These are phyloP conservation scores for Scolecobasidium constrictum DNA, from an alignment of 2,329 filamentous ascomycete species.

Conservation along the genomic window DNA sequence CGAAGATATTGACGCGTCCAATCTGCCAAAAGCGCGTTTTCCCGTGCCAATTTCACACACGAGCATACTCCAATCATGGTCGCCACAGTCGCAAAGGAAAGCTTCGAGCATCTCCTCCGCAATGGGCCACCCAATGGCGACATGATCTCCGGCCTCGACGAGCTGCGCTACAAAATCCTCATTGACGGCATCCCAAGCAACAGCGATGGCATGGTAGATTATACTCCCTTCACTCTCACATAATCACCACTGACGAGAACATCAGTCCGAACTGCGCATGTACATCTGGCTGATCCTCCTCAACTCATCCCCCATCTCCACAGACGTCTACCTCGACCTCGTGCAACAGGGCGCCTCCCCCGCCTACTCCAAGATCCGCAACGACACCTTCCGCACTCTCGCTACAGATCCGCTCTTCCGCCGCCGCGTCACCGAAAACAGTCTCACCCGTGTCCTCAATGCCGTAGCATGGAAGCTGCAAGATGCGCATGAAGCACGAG, in stretches of 20 bases:
- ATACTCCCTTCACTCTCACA: constrained; percentile 4
- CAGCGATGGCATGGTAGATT: constrained; percentile 64
- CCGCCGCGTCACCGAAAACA: constrained; percentile 88
- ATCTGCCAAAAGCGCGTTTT: too few relatives aligned
- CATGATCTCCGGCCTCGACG: constrained; percentile 54
- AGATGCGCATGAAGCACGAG: constrained; percentile 56
- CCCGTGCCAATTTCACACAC: too few relatives aligned
- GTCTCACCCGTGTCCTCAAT: constrained; percentile 85
- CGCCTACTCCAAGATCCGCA: constrained; percentile 93
- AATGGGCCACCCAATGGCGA: constrained; percentile 70
- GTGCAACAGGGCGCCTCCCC: constrained; percentile 90
- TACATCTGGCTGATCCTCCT: constrained; percentile 95
- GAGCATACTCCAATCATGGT: constrained; percentile 40
- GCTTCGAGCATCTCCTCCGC: constrained; percentile 64
- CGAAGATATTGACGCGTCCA: too few relatives aligned
- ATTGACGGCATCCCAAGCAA: constrained; percentile 68
- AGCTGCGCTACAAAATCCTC: constrained; percentile 61
- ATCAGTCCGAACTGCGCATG: constrained; percentile 78
- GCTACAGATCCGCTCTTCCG: constrained; percentile 97
- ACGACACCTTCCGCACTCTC: constrained; percentile 94
- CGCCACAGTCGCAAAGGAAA: constrained; percentile 20
- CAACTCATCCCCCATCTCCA: constrained; percentile 72
- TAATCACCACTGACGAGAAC: background rate
- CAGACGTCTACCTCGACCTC: constrained; percentile 78
- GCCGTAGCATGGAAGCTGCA: constrained; percentile 90